Base-by-base conservation (phyloP, 164 flowering plant species). In the Nelumbo lutea region DNA sequence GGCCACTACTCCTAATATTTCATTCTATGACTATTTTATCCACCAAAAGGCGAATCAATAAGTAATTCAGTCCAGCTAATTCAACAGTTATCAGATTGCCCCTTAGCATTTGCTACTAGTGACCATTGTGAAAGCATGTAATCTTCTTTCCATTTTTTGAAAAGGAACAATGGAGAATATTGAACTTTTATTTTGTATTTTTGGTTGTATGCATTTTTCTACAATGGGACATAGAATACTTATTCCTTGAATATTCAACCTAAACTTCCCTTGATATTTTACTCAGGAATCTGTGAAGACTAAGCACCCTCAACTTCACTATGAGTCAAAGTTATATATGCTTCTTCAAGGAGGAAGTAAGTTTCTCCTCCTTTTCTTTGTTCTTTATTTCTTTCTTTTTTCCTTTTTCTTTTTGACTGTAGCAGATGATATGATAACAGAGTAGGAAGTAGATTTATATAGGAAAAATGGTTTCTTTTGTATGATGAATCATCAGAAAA, bases 291-390 rank as follows among this genome's bases (percentile, higher is more conserved):
- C 81, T 60, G 79, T 67, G 43, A 84, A 84, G 77, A 85, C 91
- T 8, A 86, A 83, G 79, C 91, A 87, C 65, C 91, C 91, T 48
- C 91, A 88, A 69, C 87, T 88, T 71, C 90, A 82, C 41, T 87
- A 85, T 76, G 95, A 89, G 64, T 79, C 95, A 14, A 89, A 87
- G 75, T 68, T 89, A 70, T 89, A 89, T 74, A 81, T 79, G 80
- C 82, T 86, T 68, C 89, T 89, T 66, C 91, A 89, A 70, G 90
- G 90, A 68, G 95, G 90, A 73, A 82, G 95, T 89, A 78, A 84
- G 87, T 79, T 50, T 2, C 57, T 13, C 4, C 14, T 53, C 55
- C n/a, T 42, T 51, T 61, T 68, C 4, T 38, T 27, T 27, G 27
- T 27, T 27, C 27, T 27, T 27, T 27, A 27, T 51, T 61, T 68